Percentiles rank a stretch among this genome's conserved stretches.
Conservation (phyloP, 805 yeast genomes). For the Candida fluviatilis region DNA sequence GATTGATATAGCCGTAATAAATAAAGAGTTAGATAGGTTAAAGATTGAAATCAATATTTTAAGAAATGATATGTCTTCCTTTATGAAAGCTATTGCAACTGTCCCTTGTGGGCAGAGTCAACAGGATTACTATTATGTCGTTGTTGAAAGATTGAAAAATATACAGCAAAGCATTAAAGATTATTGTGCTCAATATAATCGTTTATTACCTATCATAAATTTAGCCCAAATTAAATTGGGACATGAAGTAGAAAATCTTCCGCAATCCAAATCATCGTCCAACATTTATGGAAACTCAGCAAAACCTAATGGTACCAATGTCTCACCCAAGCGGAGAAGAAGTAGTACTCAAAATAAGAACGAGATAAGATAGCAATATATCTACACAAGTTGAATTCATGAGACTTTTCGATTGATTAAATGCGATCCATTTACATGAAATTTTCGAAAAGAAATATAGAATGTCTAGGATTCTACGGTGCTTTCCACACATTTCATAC, state of each 20-base stretch:
- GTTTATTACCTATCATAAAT: slow-evolving; percentile 47
- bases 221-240: slow-evolving; percentile 49
- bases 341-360: slow-evolving; percentile 2
- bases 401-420: too few species aligned
- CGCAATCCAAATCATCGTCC: slow-evolving; percentile 9
- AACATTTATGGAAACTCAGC: slow-evolving; percentile 5
- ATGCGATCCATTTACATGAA: too few species aligned
- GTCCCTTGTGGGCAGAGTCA: slow-evolving; percentile 28
- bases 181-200: slow-evolving; percentile 41
- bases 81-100: slow-evolving; percentile 34
- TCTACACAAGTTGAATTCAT: background rate
- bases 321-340: slow-evolving; percentile 1
- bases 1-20: slow-evolving; percentile 38
- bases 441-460: too few species aligned
- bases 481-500: too few species aligned
- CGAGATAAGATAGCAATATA: background rate
- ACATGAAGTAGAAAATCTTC: slow-evolving; percentile 44
- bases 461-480: too few species aligned
- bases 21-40: slow-evolving; percentile 38
- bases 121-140: slow-evolving; percentile 33
- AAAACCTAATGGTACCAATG: slow-evolving; percentile 5
- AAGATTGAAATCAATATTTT: slow-evolving; percentile 40
- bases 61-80: slow-evolving; percentile 37
- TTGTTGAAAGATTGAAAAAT: slow-evolving; percentile 31
- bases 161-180: slow-evolving; percentile 38